These are phyloP conservation scores for Venturia aucupariae DNA, from an alignment of 2,329 filamentous ascomycete species.

Conservation along the genomic window DNA sequence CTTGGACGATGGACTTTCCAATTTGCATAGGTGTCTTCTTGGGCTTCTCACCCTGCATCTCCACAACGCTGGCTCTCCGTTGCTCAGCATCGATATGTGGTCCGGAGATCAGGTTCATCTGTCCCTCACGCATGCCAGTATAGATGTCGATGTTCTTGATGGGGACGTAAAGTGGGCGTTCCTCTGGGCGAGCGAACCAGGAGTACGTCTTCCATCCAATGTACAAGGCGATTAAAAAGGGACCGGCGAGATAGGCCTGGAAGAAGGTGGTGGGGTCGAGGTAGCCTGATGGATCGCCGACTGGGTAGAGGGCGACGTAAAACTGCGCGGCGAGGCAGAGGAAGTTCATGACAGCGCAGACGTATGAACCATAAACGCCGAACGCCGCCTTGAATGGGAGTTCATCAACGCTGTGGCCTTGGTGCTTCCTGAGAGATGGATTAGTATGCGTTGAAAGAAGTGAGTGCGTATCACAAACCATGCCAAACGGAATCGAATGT, in stretches of 20 bases:
- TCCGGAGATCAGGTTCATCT: conserved; percentile 20
- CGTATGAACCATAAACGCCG: conserved; percentile 32
- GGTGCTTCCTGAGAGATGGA: conserved; percentile 12
- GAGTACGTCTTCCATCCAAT: conserved; percentile 13
- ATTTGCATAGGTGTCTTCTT: conserved; percentile 17
- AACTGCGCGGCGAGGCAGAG: conserved; percentile 33
- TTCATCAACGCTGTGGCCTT: conserved; percentile 32
- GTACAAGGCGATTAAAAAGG: conserved; percentile 13
- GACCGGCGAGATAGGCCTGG: conserved; percentile 13
- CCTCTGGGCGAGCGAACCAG: conserved; percentile 20
- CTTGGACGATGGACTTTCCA: conserved; percentile 5
- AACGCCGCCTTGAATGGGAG: conserved; percentile 34
- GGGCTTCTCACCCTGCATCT: conserved; percentile 24
- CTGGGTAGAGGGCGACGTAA: conserved; percentile 24
- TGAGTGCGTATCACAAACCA: conserved; percentile 19
- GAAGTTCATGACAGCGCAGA: conserved; percentile 31
- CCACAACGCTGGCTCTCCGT: conserved; percentile 24
- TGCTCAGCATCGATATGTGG: conserved; percentile 21
- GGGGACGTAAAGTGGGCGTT: conserved; percentile 24
- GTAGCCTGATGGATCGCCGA: conserved; percentile 13
- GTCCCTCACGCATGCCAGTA: conserved; percentile 27
- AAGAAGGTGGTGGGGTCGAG: conserved; percentile 13
- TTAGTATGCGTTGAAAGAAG: not conserved
- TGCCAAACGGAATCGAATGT: conserved; percentile 74
- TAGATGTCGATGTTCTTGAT: conserved; percentile 29